Evolutionary conservation across 2,329 filamentous ascomycete species (phyloP).

Genomic region (Pseudogymnoascus sp.): DNA sequence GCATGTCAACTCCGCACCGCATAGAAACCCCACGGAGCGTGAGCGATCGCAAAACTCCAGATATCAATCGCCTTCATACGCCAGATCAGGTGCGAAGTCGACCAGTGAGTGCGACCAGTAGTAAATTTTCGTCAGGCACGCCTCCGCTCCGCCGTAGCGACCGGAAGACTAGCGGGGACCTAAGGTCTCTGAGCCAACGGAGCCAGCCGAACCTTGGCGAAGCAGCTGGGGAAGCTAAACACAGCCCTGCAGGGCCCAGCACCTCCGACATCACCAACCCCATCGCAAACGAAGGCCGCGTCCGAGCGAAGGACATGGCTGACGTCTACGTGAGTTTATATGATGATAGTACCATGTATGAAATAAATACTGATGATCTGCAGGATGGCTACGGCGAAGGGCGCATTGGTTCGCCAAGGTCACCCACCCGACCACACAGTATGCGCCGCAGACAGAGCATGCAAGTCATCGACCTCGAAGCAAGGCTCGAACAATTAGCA

Average conservation of each 20-base stretch:
- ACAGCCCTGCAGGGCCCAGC: constrained; percentile 33
- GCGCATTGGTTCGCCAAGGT: constrained; percentile 75
- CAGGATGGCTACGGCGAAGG: constrained; percentile 93
- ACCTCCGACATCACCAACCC: constrained; percentile 56
- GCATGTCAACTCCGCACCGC: neutral
- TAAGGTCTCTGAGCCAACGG: constrained; percentile 58
- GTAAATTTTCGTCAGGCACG: constrained; percentile 38
- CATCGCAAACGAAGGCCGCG: constrained; percentile 79
- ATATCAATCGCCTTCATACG: constrained; percentile 26
- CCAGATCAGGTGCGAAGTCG: constrained; percentile 18
- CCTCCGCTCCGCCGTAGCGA: constrained; percentile 65
- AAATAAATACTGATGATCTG: constrained; percentile 9
- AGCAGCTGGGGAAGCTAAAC: constrained; percentile 32
- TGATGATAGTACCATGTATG: neutral
- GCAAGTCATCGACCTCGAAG: constrained; percentile 89
- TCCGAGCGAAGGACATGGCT: constrained; percentile 76
- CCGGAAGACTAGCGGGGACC: constrained; percentile 63
- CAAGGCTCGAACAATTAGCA: constrained; percentile 71
- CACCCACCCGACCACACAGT: constrained; percentile 87
- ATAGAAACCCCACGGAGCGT: constrained; percentile 3
- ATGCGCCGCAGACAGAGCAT: constrained; percentile 96
- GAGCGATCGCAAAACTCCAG: constrained; percentile 20
- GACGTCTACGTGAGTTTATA: constrained; percentile 78
- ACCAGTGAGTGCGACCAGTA: neutral
- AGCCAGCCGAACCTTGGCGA: constrained; percentile 33